Percentiles rank a stretch among this genome's conserved stretches.
phyloP scores from a whole-genome alignment of 2,329 filamentous ascomycete species.

The Trichoderma atrobrunneum region DNA sequence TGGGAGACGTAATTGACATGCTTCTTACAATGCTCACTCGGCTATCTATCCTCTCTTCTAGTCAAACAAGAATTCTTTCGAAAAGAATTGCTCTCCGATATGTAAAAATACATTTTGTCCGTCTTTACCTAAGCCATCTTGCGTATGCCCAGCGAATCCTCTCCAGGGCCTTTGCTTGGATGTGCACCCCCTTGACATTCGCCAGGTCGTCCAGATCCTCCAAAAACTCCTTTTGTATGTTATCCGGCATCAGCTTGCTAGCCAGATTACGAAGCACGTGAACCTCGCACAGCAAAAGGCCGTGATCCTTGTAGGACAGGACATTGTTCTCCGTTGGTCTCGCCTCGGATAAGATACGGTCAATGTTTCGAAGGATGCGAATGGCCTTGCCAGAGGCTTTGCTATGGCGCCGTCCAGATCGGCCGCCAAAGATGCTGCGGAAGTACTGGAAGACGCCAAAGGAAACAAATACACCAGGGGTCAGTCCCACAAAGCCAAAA shows the following conservation, averaged over 20 bases:
- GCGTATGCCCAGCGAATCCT: constrained; percentile 89
- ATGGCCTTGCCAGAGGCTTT: constrained; percentile 68
- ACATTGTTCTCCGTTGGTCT: constrained; percentile 69
- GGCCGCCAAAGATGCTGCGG: constrained; percentile 63
- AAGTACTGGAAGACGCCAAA: constrained; percentile 73
- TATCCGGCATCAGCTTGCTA: constrained; percentile 62
- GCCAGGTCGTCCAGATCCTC: constrained; percentile 85
- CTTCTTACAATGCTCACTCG: neutral
- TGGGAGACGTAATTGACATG: neutral
- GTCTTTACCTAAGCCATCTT: constrained; percentile 60
- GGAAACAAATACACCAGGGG: constrained; percentile 85
- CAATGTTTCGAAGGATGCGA: constrained; percentile 80
- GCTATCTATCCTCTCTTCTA: neutral
- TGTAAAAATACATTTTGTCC: neutral
- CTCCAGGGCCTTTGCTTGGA: constrained; percentile 75
- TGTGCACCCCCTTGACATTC: constrained; percentile 74
- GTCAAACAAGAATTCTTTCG: neutral
- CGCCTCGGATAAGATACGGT: constrained; percentile 71
- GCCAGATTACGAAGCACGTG: constrained; percentile 71
- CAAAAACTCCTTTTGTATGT: constrained; percentile 78
- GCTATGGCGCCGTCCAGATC: constrained; percentile 64
- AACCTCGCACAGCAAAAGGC: constrained; percentile 83
- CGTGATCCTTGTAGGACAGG: constrained; percentile 88
- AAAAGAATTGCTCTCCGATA: neutral
- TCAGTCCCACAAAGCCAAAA: constrained; percentile 95